A percentile compares a stretch with the other conserved stretches of the same genome.
phyloP scores from a whole-genome alignment of 371 early-diverging fungal species.

The Mucor sp. region DNA sequence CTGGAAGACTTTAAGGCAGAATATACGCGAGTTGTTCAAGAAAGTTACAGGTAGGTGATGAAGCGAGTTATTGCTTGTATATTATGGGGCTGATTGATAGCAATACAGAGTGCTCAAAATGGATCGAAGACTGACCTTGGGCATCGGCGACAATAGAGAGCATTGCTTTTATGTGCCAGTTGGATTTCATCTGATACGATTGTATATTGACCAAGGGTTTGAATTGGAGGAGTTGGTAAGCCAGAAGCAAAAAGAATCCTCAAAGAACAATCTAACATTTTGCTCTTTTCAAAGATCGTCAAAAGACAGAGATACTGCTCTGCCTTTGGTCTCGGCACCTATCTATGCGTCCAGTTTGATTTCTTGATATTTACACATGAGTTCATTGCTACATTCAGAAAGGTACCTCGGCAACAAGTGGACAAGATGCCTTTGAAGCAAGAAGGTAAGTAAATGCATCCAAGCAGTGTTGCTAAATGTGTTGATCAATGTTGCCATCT shows the following conservation, averaged over 20 bases:
- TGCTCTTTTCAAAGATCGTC: slow-evolving; percentile 54
- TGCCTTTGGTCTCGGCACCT: slow-evolving; percentile 88
- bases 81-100: neutral
- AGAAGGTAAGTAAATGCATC: slow-evolving; percentile 9
- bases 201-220: slow-evolving; percentile 84
- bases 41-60: slow-evolving; percentile 64
- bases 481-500: neutral
- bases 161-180: slow-evolving; percentile 91
- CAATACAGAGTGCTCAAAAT: slow-evolving; percentile 72
- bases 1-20: slow-evolving; percentile 68
- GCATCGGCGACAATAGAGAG: slow-evolving; percentile 91
- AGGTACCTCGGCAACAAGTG: slow-evolving; percentile 59
- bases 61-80: neutral
- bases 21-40: slow-evolving; percentile 72
- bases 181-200: slow-evolving; percentile 76
- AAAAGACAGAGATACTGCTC: slow-evolving; percentile 91
- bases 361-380: slow-evolving; percentile 94
- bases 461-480: neutral
- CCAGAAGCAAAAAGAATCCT: neutral
- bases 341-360: slow-evolving; percentile 85
- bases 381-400: slow-evolving; percentile 83
- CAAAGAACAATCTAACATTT: neutral
- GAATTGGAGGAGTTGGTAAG: slow-evolving; percentile 82
- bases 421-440: slow-evolving; percentile 56
- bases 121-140: slow-evolving; percentile 76